phyloP scores from a whole-genome alignment of 331 rosid genomes.

The Quercus tomentella region DNA sequence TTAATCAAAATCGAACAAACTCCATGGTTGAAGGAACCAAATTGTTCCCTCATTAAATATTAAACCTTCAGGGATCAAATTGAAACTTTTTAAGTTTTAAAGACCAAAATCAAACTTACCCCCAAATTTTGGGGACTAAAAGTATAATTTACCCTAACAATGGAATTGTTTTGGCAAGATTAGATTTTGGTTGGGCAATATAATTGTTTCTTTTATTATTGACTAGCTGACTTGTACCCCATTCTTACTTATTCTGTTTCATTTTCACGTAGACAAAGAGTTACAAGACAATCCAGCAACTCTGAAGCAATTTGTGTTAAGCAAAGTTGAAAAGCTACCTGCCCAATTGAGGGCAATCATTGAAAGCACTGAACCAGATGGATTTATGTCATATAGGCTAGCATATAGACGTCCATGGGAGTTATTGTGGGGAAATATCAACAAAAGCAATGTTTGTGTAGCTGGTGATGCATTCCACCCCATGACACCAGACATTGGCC shows the following conservation, averaged over 20 bases:
- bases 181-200: too few species aligned
- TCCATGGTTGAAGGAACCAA: too few species aligned
- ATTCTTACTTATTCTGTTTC: background rate
- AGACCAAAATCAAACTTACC: too few species aligned
- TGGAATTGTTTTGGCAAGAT: too few species aligned
- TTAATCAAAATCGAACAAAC: background rate
- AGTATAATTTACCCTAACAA: too few species aligned
- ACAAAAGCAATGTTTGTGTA: constrained; percentile 40
- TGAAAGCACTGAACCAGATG: constrained; percentile 29
- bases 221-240: background rate
- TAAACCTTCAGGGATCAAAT: too few species aligned
- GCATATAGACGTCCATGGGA: constrained; percentile 59
- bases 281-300: constrained; percentile 24
- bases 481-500: constrained; percentile 62
- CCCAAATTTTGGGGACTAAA: too few species aligned
- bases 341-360: constrained; percentile 18
- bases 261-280: constrained; percentile 30
- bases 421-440: constrained; percentile 41
- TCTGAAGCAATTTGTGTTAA: constrained; percentile 40
- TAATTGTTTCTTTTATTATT: background rate
- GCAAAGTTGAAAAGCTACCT: constrained; percentile 35
- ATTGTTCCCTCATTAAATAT: too few species aligned
- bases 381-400: constrained; percentile 23
- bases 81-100: too few species aligned
- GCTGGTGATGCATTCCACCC: constrained; percentile 68